Evolutionary conservation across 78 protist genomes (phyloP), one percentile per base, ranked within the genome.

Genomic region (Dictyostelium citrinum): DNA sequence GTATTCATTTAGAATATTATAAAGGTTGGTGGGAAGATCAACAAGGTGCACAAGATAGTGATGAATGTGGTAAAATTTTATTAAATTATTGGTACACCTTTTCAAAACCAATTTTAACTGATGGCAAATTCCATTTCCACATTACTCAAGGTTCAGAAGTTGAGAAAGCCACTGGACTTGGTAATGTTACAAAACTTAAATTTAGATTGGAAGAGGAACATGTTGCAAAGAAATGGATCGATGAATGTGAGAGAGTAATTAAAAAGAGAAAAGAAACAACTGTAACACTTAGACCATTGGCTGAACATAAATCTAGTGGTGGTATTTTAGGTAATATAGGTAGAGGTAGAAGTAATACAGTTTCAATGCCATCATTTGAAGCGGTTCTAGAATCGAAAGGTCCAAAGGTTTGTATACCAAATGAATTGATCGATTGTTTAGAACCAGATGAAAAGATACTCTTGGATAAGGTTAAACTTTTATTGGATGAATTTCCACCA

Each of bases 1-100:
- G 76, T 20, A 55, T 22, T 22, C 49, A 61, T 31, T 41, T 85
- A 10, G 92, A 85, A 70, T 85, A 85, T 45, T 85, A 77, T 24
- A 85, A 85, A 41, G 92, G 92, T 43, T 85, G 92, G 92, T 85
- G 92, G 92, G 92, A 85, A 22, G 78, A 77, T 20, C 60, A 77
- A 46, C 31, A 64, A n/a, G 22, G 46, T 16, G 20, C 76, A 27
- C 61, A 33, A 16, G 45, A 39, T 17, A 24, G 5, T 17, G 74
- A 77, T 5, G 83, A 77, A 14, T 35, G 24, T 49, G 83, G 83
- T 4, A 85, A 43, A 35, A 85, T 85, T 12, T 33, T 81, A 37
- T 37, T 85, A 22, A 85, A 85, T 61, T 85, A 85, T 43, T 85
- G 92, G 92, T 85, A 74, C 31, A 49, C 92, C 43, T 43, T 85